phyloP scores from a whole-genome alignment of 257 asterid species.

The Paulownia fortunei region DNA sequence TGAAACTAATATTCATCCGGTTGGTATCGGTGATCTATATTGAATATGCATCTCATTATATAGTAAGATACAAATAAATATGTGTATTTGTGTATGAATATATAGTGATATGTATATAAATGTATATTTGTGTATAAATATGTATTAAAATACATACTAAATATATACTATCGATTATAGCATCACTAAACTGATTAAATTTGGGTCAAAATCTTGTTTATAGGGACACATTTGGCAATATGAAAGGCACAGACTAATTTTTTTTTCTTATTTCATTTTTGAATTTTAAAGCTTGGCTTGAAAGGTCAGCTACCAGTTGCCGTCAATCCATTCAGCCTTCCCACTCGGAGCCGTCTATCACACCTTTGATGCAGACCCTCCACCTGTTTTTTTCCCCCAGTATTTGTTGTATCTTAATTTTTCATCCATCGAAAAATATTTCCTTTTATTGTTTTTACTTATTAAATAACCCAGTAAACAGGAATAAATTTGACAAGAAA shows the following conservation, averaged over 20 bases:
- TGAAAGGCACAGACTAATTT: not conserved
- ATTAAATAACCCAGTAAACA: not conserved
- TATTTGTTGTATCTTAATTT: not conserved
- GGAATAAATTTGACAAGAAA: not conserved
- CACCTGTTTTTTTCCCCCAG: not conserved
- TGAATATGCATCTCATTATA: not conserved
- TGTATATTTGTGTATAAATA: too few relatives aligned
- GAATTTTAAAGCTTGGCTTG: constrained; percentile 32
- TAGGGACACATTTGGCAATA: constrained; percentile 21
- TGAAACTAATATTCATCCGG: not conserved
- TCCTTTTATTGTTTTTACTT: not conserved
- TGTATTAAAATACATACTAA: too few relatives aligned
- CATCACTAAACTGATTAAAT: too few relatives aligned
- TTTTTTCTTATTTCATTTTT: not conserved
- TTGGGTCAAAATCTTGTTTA: not conserved
- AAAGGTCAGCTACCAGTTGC: constrained; percentile 42
- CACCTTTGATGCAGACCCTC: constrained; percentile 39
- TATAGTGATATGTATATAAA: too few relatives aligned
- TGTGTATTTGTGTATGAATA: too few relatives aligned
- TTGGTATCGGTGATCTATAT: too few relatives aligned
- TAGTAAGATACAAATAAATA: too few relatives aligned
- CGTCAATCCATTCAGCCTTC: constrained; percentile 37
- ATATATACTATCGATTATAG: too few relatives aligned
- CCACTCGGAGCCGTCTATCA: constrained; percentile 37
- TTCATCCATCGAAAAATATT: not conserved